Evolutionary conservation across 176 grass and related monocot species (phyloP), one percentile per base, ranked within the genome.

Genomic region (Stipa capillata): DNA sequence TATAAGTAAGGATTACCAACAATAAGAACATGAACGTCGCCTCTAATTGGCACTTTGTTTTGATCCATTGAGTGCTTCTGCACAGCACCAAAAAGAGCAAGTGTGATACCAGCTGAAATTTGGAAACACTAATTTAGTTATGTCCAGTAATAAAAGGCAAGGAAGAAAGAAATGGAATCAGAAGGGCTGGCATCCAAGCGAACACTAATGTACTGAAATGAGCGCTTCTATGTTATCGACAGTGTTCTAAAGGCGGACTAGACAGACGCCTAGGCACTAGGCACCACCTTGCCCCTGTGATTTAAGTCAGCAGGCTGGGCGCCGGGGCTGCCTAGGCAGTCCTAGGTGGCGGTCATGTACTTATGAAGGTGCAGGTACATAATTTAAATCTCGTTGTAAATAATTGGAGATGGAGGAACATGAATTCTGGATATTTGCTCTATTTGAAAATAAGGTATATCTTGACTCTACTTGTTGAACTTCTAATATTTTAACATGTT

Each of bases 1-100:
- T n/a, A 77, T 40, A 75, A 59, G 14, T 11, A 29, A 29, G 29
- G 18, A 79, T 85, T 92, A 97, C 92, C 95, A 85, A 97, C 89
- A 81, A 97, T 43, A 62, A 97, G 21, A 47, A 90, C 87, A 77
- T 97, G 95, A 35, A 97, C 94, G 53, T 97, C 89, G 79, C 95
- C 95, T 85, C 95, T 73, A 49, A 97, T 88, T 63, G 95, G 92
- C 76, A 97, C 92, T 81, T 94, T 97, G 69, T 94, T 94, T 84
- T 88, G 89, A 90, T 97, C 89, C 74, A 81, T 78, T 17, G 89
- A 90, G 69, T 97, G 82, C 82, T 92, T 97, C 73, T 92, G 95
- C 47, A 97, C 92, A 48, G 91, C 95, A 24, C 92, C 92, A 44
- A 97, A 97, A 52, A 97, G 71, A 34, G 95, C 83, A 66, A 97